Evolutionary conservation across 2,329 filamentous ascomycete genomes (phyloP), one percentile per base, ranked within the genome.

Genomic region (Ophiocordyceps camponoti-rufipedis): DNA sequence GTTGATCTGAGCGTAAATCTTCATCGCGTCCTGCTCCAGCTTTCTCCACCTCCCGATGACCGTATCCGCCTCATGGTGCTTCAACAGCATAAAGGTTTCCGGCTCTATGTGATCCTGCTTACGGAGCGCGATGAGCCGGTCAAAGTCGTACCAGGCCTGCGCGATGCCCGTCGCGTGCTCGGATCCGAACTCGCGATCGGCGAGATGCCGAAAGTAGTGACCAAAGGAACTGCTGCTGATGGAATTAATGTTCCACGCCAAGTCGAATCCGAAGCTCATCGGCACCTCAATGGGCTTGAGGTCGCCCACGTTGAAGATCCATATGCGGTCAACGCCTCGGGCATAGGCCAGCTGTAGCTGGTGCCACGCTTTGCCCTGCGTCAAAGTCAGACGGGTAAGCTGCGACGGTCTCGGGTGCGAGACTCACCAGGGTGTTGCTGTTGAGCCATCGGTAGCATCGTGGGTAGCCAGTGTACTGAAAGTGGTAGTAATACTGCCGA

Each of bases 271-370:
- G 52, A 74, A 73, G 28, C 65, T 68, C 46, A 75, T 69, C 0
- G 72, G 69, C 0, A 74, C 57, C 53, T 76, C 73, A 18, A 72
- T 61, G 0, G 73, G 71, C 52, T 79, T 80, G 41, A 79, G 61
- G 49, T 80, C 75, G 11, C 74, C 75, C 1, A 79, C 71, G 40
- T 80, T 80, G 48, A 79, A 72, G 18, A 79, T 64, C 75, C 75
- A 79, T 28, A 79, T 73, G 14, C 69, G 63, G 29, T 67, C 62
- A 2, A 73, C 74, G 2, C 56, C 54, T 18, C 55, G 51, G 1
- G 53, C 61, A 45, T 78, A 70, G 0, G 75, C 71, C 19, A 73
- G 60, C n/a, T 66, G 63, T 50, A 80, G 67, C 48, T 80, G 73
- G 46, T 78, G 59, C 67, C 56, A 58, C 0, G 54, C 53, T 51